Evolutionary conservation across 176 grass and related monocot species (phyloP), one percentile per base, ranked within the genome.

Genomic region (Oryza australiensis): DNA sequence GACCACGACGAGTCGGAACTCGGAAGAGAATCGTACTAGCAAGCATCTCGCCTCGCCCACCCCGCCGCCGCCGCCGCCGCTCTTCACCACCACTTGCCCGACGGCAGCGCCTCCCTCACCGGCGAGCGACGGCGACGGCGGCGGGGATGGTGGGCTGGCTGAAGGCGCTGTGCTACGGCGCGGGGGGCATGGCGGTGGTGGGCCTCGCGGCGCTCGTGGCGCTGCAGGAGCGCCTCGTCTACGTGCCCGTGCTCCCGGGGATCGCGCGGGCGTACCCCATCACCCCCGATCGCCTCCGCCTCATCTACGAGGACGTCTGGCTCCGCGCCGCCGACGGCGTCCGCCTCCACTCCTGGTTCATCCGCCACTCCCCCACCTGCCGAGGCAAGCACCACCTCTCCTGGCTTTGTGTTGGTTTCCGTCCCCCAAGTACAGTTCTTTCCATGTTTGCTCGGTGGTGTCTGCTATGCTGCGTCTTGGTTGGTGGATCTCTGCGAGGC

Each of bases 191-290:
- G 66, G 93, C 86, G 64, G 87, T 94, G 53, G 87, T 85, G 13
- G 97, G 97, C 7, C 77, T 99, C 78, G 85, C 85, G 57, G 93
- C 87, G 45, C 77, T 99, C n/a, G 97, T 99, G 51, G 93, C 93
- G 82, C 94, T 99, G 53, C 97, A 99, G 82, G 97, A 99, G 83
- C 91, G 91, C 40, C 87, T 99, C 46, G 97, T 99, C 33, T 99
- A 99, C 85, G 97, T 99, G 80, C 97, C 97, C 57, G 91, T 85
- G 73, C 89, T 99, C 70, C 97, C 97, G 57, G 97, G 97, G 3
- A 75, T 99, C 70, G 57, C 93, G 73, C 97, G 97, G 63, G 72
- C 93, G 69, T 99, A 99, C 77, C 5, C 87, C 80, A 66, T 99
- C 35, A 99, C 81, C 11, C 97, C 97, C 38, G 62, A 80, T 33